Conservation (phyloP, 2,329 filamentous ascomycete genomes). For the Trematosphaeria pertusa region DNA sequence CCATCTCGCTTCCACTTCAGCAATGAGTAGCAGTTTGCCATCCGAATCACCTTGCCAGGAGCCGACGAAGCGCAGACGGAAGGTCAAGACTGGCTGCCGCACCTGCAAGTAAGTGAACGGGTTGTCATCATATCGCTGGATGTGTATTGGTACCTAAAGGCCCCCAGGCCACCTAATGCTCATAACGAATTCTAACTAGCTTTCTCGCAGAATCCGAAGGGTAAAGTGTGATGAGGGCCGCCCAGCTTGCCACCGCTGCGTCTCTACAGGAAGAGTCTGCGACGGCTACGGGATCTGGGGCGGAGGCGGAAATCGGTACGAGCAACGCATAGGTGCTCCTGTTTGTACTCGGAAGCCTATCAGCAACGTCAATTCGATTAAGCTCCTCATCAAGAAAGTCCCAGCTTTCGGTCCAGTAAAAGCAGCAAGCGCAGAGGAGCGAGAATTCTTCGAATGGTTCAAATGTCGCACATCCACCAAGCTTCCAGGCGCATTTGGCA, state of each 20-base stretch:
- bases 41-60: no score
- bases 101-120: slow-evolving; percentile 34
- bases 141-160: no score
- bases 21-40: no score
- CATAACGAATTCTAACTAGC: neutral
- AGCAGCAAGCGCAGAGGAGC: slow-evolving; percentile 35
- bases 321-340: neutral
- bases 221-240: slow-evolving; percentile 46
- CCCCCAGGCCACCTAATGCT: neutral
- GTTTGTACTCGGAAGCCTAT: neutral
- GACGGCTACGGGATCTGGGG: slow-evolving; percentile 56
- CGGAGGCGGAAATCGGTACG: slow-evolving; percentile 37
- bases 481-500: slow-evolving; percentile 34
- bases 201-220: slow-evolving; percentile 25
- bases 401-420: slow-evolving; percentile 9
- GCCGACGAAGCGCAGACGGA: neutral
- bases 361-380: neutral
- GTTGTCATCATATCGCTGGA: neutral
- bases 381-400: neutral
- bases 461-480: slow-evolving; percentile 43
- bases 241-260: slow-evolving; percentile 46
- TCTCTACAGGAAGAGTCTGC: slow-evolving; percentile 45
- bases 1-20: no score
- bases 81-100: slow-evolving; percentile 21
- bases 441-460: slow-evolving; percentile 53